Evolutionary conservation across 2,329 filamentous ascomycete species (phyloP).

Genomic region (Mycosphaerelloides madeirae): DNA sequence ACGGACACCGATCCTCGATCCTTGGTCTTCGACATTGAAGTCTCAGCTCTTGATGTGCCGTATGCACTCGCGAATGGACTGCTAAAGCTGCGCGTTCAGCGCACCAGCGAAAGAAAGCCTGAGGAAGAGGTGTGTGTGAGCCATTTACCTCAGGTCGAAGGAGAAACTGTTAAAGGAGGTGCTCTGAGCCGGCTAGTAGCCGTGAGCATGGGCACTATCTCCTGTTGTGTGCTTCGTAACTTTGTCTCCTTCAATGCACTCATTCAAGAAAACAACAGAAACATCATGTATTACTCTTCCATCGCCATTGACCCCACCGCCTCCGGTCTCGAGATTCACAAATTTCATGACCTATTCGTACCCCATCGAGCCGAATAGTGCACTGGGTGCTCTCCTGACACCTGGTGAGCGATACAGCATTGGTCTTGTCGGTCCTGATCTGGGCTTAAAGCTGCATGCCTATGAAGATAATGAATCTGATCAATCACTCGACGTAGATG

Average conservation of each 20-base stretch:
- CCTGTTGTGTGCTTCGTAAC: too few relatives aligned
- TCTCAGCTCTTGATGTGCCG: slow-evolving; percentile 16
- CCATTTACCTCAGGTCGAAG: not conserved
- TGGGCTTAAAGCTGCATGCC: slow-evolving; percentile 10
- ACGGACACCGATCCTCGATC: slow-evolving; percentile 14
- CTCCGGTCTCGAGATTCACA: slow-evolving; percentile 1
- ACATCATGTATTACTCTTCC: not conserved
- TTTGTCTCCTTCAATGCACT: too few relatives aligned
- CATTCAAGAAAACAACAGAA: too few relatives aligned
- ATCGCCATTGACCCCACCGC: not conserved
- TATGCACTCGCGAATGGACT: slow-evolving; percentile 15
- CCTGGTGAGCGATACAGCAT: slow-evolving; percentile 15
- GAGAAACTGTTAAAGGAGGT: too few relatives aligned
- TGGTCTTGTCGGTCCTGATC: slow-evolving; percentile 8
- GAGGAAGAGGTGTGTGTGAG: too few relatives aligned
- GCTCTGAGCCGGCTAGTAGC: too few relatives aligned
- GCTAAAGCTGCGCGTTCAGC: slow-evolving; percentile 9
- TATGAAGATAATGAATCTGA: too few relatives aligned
- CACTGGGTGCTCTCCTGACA: slow-evolving; percentile 11
- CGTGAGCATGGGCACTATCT: too few relatives aligned
- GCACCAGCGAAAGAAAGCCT: not conserved
- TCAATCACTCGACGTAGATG: slow-evolving; percentile 1
- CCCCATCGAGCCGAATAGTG: slow-evolving; percentile 7
- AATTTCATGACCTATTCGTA: slow-evolving; percentile 11
- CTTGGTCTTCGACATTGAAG: slow-evolving; percentile 7